These are phyloP conservation scores for Cercospora sp. DNA, from an alignment of 2,329 filamentous ascomycete genomes.

Conservation along the genomic window DNA sequence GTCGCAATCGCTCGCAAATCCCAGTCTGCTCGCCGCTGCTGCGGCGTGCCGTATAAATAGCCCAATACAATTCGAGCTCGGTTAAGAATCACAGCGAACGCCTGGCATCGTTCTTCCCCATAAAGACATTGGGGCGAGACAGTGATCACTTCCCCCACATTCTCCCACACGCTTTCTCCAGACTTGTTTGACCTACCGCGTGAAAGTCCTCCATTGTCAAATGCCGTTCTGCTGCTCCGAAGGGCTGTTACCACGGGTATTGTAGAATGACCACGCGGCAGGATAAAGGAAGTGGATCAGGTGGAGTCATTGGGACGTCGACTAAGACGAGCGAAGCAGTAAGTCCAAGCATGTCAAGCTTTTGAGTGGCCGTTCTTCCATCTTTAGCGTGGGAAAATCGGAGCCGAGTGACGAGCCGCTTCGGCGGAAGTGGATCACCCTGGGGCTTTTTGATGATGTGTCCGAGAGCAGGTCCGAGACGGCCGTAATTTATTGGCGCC, in stretches of 20 bases:
- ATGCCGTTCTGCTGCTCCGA: conserved; percentile 11
- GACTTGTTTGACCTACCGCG: neutral
- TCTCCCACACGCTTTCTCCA: conserved; percentile 12
- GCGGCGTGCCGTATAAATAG: conserved; percentile 15
- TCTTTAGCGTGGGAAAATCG: neutral
- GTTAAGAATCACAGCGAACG: neutral
- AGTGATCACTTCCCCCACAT: conserved; percentile 4
- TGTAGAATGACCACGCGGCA: neutral
- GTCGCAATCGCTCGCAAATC: neutral
- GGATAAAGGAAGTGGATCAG: neutral
- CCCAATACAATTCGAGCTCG: neutral
- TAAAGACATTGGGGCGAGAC: neutral
- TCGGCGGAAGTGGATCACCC: neutral
- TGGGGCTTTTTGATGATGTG: neutral
- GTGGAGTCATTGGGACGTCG: neutral
- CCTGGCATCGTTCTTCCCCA: neutral
- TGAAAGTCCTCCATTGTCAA: neutral
- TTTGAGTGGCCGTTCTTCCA: conserved; percentile 11
- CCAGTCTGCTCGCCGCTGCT: neutral
- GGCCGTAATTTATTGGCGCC: neutral
- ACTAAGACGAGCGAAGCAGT: neutral
- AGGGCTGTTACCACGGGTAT: neutral
- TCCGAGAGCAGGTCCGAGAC: neutral
- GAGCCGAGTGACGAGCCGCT: neutral
- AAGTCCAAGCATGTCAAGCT: conserved; percentile 13